Evolutionary conservation across 495 filamentous ascomycete species (phyloP), one percentile per base, ranked within the genome.

Genomic region (Penicillium coprophilum): DNA sequence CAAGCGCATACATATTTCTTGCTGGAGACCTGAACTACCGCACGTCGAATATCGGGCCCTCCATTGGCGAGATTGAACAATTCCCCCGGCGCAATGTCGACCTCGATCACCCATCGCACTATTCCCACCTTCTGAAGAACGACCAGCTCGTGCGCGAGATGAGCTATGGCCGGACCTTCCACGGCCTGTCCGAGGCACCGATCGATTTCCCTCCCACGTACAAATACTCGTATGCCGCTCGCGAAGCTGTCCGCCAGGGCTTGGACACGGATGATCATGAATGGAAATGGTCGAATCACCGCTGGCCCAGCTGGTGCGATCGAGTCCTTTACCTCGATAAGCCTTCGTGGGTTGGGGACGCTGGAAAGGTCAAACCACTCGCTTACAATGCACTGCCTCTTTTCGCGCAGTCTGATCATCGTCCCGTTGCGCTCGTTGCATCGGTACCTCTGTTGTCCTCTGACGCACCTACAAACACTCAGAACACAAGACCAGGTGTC

Each of bases 21-120:
- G 85, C 87, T 1, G 94, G 94, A 46, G 94, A 98, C 71, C 80
- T 98, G 50, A 98, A 98, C 75, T 98, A 98, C 74, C 88, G 94
- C 60, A 92, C 92, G 11, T 80, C 81, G 8, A 73, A 81, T 63
- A 75, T 71, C 0, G 67, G 79, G 0, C 94, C 94, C 0, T 59
- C 66, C 0, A 70, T 78, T 2, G 62, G 68, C 0, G 82, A 86
- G 53, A 61, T 76, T 24, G 55, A 74, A 6, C 71, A 74, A 0
- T 95, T 86, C 59, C 82, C 87, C 6, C 84, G 88, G 62, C 82
- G 83, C 0, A 64, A 73, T 31, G 77, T 78, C 17, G 66, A 75
- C 7, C 60, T 77, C 21, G 67, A 76, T 38, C 77, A 77, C 50
- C 67, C 77, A 3, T 53, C 67, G 6, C 83, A 89, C 64, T 84